Evolutionary conservation across 768 basidiomycete genomes (phyloP).

Genomic region (Suillus subalutaceus): DNA sequence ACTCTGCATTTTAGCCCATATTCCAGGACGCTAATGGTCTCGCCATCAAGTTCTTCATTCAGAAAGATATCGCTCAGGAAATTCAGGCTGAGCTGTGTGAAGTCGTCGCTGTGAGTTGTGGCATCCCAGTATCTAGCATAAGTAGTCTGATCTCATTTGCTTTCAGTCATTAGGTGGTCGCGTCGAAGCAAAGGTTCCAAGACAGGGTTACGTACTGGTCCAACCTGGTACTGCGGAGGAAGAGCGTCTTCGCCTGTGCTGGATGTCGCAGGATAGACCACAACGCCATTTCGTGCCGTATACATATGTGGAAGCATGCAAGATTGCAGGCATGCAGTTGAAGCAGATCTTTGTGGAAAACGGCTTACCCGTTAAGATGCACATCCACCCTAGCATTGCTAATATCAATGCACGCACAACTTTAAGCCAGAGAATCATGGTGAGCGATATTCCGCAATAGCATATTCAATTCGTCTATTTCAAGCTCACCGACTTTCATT

Average conservation of each 20-base stretch:
- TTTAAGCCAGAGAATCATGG: constrained; percentile 72
- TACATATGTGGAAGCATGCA: constrained; percentile 84
- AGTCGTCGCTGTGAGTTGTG: constrained; percentile 59
- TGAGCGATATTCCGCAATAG: constrained; percentile 31
- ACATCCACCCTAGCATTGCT: constrained; percentile 80
- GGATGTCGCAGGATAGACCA: constrained; percentile 69
- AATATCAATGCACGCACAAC: constrained; percentile 73
- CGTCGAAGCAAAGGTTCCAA: constrained; percentile 77
- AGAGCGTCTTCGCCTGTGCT: constrained; percentile 74
- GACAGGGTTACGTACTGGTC: constrained; percentile 73
- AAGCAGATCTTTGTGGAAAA: constrained; percentile 78
- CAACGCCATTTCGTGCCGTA: constrained; percentile 80
- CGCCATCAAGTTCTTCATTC: constrained; percentile 82
- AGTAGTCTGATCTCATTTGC: constrained; percentile 11
- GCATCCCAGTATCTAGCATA: constrained; percentile 5
- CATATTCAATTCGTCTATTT: constrained; percentile 6
- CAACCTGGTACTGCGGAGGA: constrained; percentile 71
- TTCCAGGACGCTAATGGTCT: constrained; percentile 71
- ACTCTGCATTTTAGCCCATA: constrained; percentile 50
- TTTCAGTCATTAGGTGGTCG: constrained; percentile 70
- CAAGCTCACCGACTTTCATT: constrained; percentile 1
- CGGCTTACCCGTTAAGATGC: constrained; percentile 68
- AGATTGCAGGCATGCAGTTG: constrained; percentile 70
- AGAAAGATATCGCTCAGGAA: constrained; percentile 73
- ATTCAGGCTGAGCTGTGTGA: constrained; percentile 74